Conservation (phyloP, 495 filamentous ascomycete species). For the Lindgomyces ingoldianus region DNA sequence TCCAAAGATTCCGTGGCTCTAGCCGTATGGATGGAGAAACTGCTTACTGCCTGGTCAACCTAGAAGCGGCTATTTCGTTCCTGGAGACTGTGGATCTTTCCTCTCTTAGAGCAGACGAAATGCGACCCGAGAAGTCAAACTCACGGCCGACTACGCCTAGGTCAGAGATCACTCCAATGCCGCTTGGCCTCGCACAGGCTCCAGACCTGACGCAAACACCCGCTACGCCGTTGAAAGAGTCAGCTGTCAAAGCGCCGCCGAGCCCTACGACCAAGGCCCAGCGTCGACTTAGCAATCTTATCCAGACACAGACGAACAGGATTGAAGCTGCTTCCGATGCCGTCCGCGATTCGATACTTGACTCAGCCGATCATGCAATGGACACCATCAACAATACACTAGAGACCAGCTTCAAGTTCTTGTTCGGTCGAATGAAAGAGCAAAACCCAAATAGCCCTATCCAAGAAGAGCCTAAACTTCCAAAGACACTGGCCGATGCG, state of each 20-base stretch:
- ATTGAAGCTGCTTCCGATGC: constrained; percentile 80
- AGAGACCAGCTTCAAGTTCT: constrained; percentile 88
- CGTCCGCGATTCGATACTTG: constrained; percentile 73
- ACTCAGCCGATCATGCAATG: constrained; percentile 82
- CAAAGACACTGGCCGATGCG: constrained; percentile 90
- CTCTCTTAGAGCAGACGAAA: constrained; percentile 82
- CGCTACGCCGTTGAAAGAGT: constrained; percentile 36
- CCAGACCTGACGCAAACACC: constrained; percentile 42
- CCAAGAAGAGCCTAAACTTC: constrained; percentile 58
- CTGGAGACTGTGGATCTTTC: constrained; percentile 97
- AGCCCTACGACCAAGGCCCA: constrained; percentile 51
- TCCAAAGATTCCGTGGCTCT: constrained; percentile 87
- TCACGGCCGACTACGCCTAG: constrained; percentile 57
- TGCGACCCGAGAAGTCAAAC: constrained; percentile 61
- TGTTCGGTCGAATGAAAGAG: constrained; percentile 86
- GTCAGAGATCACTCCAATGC: constrained; percentile 52
- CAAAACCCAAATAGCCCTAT: constrained; percentile 49
- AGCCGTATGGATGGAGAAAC: constrained; percentile 88
- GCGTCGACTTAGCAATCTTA: constrained; percentile 76
- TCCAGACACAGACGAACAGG: constrained; percentile 75
- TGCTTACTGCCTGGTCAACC: constrained; percentile 93
- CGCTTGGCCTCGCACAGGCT: constrained; percentile 34
- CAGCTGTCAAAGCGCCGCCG: constrained; percentile 47
- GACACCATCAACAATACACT: constrained; percentile 87
- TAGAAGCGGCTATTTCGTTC: constrained; percentile 93